phyloP scores from a whole-genome alignment of 345 rosid species.

The Fremontodendron californicum region DNA sequence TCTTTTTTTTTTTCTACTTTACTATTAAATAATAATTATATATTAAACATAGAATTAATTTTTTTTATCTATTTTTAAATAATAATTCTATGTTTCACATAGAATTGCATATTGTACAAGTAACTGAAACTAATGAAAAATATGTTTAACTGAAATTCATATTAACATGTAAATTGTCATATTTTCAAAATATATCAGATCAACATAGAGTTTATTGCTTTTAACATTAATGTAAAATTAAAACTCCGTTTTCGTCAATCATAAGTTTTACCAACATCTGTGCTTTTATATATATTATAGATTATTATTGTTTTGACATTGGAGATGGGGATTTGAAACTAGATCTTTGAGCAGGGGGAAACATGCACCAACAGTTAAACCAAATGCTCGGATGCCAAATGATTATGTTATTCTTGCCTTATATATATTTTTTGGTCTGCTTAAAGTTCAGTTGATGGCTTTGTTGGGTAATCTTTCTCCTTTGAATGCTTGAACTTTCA shows the following conservation, averaged over 20 bases:
- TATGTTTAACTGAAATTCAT: background rate
- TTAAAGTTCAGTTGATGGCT: conserved; percentile 8
- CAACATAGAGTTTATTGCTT: background rate
- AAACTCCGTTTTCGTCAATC: background rate
- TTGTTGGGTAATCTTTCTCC: conserved; percentile 20
- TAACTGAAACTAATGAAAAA: background rate
- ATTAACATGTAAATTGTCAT: background rate
- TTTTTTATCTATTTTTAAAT: no score
- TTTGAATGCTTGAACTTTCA: conserved; percentile 31
- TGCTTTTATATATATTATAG: background rate
- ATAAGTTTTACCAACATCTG: background rate
- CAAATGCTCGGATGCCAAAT: conserved; percentile 11
- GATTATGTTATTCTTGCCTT: conserved; percentile 22
- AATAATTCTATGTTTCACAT: no score
- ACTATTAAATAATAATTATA: no score
- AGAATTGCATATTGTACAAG: background rate
- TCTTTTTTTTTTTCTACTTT: no score
- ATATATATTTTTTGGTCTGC: background rate
- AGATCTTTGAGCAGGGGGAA: background rate
- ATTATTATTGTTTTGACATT: background rate
- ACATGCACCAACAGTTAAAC: background rate
- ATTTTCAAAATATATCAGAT: background rate
- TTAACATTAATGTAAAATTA: background rate
- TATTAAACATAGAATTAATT: no score
- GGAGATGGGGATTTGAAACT: background rate